These are phyloP conservation scores for Pythium brassicae DNA, from an alignment of 352 stramenopile genomes.

Conservation along the genomic window DNA sequence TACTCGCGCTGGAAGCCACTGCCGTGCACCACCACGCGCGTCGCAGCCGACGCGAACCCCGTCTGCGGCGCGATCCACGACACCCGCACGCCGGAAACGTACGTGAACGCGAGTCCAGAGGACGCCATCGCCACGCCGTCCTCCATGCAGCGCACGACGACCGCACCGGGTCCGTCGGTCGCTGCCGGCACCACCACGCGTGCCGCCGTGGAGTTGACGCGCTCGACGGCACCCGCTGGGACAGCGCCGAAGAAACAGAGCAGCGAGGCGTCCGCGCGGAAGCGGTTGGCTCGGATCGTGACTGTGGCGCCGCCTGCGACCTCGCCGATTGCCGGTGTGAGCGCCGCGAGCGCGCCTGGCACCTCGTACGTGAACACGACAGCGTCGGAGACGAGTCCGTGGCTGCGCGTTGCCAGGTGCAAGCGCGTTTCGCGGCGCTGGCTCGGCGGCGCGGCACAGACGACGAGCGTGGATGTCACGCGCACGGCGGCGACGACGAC, in stretches of 20 bases:
- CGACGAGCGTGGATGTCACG: background rate
- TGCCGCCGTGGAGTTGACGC: conserved; percentile 9
- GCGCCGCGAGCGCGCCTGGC: background rate
- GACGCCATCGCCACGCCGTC: background rate
- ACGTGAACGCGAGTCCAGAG: conserved; percentile 4
- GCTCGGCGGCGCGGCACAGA: background rate
- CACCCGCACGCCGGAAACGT: background rate
- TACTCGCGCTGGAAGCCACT: conserved; percentile 1
- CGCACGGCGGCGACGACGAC: background rate
- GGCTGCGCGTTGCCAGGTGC: conserved; percentile 1
- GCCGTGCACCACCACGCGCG: conserved; percentile 1
- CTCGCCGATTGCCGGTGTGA: background rate
- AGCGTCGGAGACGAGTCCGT: conserved; percentile 2
- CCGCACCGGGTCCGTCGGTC: background rate
- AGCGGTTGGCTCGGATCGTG: conserved; percentile 4
- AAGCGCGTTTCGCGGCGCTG: background rate
- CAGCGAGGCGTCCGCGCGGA: background rate
- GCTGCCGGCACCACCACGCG: background rate
- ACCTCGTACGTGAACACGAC: conserved; percentile 4
- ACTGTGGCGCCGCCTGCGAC: conserved; percentile 9
- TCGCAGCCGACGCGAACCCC: conserved; percentile 1
- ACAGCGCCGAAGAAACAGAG: conserved; percentile 1
- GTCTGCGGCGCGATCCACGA: conserved; percentile 2
- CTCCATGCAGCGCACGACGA: conserved; percentile 1
- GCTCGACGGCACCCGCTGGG: background rate